phyloP scores from a whole-genome alignment of 805 yeast genomes.

The Metschnikowia cerradonensis region DNA sequence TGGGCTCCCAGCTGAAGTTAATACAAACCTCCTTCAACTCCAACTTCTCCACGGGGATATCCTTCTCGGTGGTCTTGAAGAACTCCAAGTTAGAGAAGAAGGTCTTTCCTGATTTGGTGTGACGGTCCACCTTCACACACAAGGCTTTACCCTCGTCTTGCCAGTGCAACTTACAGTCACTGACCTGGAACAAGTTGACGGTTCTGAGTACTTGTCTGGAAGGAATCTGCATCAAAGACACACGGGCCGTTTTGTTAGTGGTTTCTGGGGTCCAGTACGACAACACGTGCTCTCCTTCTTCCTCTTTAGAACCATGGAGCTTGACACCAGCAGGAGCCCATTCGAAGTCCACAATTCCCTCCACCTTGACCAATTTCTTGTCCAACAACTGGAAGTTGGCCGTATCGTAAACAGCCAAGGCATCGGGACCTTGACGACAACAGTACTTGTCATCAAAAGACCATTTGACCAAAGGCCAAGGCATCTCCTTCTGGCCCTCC shows the following conservation, averaged over 20 bases:
- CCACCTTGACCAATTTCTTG: constrained; percentile 77
- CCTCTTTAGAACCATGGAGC: constrained; percentile 51
- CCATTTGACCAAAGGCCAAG: constrained; percentile 98
- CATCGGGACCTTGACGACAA: constrained; percentile 93
- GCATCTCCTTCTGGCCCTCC: constrained; percentile 64
- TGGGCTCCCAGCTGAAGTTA: constrained; percentile 95
- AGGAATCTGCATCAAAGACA: constrained; percentile 83
- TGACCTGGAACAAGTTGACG: constrained; percentile 89
- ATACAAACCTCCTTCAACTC: constrained; percentile 87
- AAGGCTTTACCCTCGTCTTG: constrained; percentile 79
- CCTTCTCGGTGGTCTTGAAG: constrained; percentile 81
- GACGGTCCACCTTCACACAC: constrained; percentile 95
- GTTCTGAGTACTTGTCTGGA: constrained; percentile 81
- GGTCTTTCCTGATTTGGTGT: constrained; percentile 92
- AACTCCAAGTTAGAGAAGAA: constrained; percentile 87
- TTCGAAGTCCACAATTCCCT: constrained; percentile 85
- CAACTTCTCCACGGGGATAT: constrained; percentile 89
- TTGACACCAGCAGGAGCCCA: constrained; percentile 89
- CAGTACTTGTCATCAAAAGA: constrained; percentile 87
- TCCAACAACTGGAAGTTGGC: constrained; percentile 76
- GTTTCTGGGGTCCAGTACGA: constrained; percentile 98
- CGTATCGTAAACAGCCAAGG: constrained; percentile 85
- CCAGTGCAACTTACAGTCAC: constrained; percentile 90
- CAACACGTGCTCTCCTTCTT: constrained; percentile 60
- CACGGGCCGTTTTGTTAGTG: constrained; percentile 90